Evolutionary conservation across 352 stramenopile genomes (phyloP), one percentile per base, ranked within the genome.

Genomic region (Phytopythium mirpurense): DNA sequence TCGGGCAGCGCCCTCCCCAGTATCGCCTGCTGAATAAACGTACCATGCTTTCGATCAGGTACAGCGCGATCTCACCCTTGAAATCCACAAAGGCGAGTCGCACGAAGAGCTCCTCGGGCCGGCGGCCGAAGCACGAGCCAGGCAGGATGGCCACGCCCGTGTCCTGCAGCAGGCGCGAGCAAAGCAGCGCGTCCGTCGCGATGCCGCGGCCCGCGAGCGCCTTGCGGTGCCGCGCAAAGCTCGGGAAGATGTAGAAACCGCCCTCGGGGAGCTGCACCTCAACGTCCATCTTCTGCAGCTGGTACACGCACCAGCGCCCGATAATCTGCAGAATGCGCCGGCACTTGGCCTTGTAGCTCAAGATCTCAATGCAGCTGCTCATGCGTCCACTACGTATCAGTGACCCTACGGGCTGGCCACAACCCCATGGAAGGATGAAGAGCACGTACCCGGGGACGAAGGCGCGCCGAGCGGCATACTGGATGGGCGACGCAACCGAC

Each of bases 31-130:
- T n/a, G n/a, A 7, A 50, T 9, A 14, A 3, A 36, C 9, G 69
- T 70, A 93, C 81, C 80, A 90, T 91, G 60, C 82, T 93, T 56
- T 92, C 82, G 57, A 95, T 90, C 1, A 93, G 57, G 46, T 95
- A 95, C 43, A 95, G 65, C 18, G 86, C 82, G 41, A 94, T 79
- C 24, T 93, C 86, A 49, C 86, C 86, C 57, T 94, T 92, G 48
- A 95, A 95, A 58, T 94, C 86, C 2, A 95, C 86, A 52, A 91
- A 94, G 7, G 86, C 86, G 34, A 95, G 68, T 0, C 86, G 82
- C 24, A 77, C 82, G 47, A 87, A 91, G 32, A 94, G 72, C 55
- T 95, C 84, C 18, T 86, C 63, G 2, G 78, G 72, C 11, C 65
- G 67, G n/a, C 86, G 78, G 14, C 86, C 86, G 53, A 95, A 95